A percentile compares a stretch with the other conserved stretches of the same genome.
phyloP scores from a whole-genome alignment of 1,284 basidiomycete species.

The Rhodotorula sp. region DNA sequence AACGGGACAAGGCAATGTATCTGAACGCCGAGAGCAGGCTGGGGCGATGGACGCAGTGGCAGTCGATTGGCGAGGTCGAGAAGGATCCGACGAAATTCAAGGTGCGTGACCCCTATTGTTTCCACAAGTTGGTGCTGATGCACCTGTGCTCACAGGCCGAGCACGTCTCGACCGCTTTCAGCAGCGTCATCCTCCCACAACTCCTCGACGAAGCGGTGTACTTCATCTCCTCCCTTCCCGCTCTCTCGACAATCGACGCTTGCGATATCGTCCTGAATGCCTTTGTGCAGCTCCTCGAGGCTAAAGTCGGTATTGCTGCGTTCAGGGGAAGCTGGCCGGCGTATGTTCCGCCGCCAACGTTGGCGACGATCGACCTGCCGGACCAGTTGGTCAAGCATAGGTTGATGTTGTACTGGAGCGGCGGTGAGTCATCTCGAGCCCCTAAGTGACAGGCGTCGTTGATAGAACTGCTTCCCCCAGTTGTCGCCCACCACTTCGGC shows the following conservation, averaged over 20 bases:
- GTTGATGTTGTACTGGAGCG: background rate
- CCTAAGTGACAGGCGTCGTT: background rate
- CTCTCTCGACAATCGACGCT: background rate
- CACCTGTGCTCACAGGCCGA: constrained; percentile 7
- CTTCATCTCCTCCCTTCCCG: background rate
- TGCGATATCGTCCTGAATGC: constrained; percentile 8
- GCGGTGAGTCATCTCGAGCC: background rate
- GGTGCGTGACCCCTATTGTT: no score
- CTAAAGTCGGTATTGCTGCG: background rate
- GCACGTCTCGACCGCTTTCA: background rate
- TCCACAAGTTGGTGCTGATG: no score
- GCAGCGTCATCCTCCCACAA: background rate
- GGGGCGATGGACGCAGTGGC: background rate
- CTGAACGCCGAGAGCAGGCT: background rate
- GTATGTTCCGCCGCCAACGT: background rate
- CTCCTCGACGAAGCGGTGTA: background rate
- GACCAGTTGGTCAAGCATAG: constrained; percentile 1
- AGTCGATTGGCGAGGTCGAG: background rate
- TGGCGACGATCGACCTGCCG: background rate
- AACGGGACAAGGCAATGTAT: background rate
- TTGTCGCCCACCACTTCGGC: background rate
- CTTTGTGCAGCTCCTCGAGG: background rate
- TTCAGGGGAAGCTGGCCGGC: constrained; percentile 5
- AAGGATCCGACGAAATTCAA: background rate
- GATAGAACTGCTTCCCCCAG: background rate